Conservation (phyloP, 2,329 filamentous ascomycete genomes). For the Colletotrichum camelliae region DNA sequence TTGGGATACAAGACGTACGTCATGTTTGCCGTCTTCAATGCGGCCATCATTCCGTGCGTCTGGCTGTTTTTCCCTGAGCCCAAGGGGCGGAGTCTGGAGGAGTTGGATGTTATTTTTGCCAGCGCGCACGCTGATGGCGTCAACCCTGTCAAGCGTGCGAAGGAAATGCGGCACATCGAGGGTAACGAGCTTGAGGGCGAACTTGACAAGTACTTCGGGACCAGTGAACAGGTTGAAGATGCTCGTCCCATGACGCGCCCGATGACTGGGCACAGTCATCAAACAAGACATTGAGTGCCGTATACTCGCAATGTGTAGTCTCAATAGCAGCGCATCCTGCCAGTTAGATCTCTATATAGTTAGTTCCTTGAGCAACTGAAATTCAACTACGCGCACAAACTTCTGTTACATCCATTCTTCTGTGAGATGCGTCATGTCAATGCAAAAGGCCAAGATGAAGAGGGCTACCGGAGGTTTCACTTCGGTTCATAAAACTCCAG, state of each 20-base stretch:
- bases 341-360: not conserved
- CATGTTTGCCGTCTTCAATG: conserved; percentile 61
- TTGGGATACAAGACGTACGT: conserved; percentile 60
- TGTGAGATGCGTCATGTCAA: not conserved
- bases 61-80: conserved; percentile 62
- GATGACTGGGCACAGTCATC: not conserved
- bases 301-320: not conserved
- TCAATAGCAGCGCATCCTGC: not conserved
- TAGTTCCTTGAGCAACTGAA: not conserved
- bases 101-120: conserved; percentile 57
- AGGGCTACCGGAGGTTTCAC: rapidly evolving
- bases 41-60: conserved; percentile 55
- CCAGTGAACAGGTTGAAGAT: conserved; percentile 21
- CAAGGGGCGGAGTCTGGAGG: conserved; percentile 61
- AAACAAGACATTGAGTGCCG: not conserved
- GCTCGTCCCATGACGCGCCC: conserved; percentile 15
- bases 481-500: not conserved
- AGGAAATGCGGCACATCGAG: conserved; percentile 27
- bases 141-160: conserved; percentile 30
- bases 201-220: conserved; percentile 33
- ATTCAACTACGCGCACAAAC: not conserved
- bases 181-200: conserved; percentile 28
- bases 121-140: conserved; percentile 29
- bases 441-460: not conserved
- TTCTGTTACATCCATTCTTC: not conserved